Evolutionary conservation across 441 rosid genomes (phyloP).

Genomic region (Breynia disticha): DNA sequence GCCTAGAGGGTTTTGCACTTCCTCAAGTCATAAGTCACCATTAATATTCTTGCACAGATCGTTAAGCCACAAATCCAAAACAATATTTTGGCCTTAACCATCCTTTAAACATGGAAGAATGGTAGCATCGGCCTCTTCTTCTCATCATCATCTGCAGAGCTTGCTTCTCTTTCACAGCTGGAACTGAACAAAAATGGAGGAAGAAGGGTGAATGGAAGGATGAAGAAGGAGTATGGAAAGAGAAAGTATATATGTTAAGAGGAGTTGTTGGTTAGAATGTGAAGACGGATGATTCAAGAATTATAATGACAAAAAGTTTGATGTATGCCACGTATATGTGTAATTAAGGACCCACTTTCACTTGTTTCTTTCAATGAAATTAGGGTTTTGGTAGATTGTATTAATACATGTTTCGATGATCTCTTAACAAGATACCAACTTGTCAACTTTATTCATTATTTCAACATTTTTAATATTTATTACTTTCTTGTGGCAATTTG

Average conservation of each 20-base stretch:
- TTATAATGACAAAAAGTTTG: slow-evolving; percentile 1
- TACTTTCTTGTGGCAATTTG: too few relatives aligned
- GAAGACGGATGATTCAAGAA: slow-evolving; percentile 7
- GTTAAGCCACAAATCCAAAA: slow-evolving; percentile 13
- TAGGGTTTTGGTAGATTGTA: too few relatives aligned
- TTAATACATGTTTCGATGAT: too few relatives aligned
- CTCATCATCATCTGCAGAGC: slow-evolving; percentile 15
- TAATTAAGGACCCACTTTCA: too few relatives aligned
- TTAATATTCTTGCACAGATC: slow-evolving; percentile 1
- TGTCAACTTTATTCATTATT: too few relatives aligned
- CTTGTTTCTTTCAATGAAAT: too few relatives aligned
- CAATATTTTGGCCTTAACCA: background rate
- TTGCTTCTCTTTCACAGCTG: background rate
- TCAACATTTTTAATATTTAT: too few relatives aligned
- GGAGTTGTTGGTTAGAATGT: slow-evolving; percentile 2
- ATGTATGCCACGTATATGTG: too few relatives aligned
- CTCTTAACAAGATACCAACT: too few relatives aligned
- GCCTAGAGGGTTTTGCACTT: slow-evolving; percentile 35
- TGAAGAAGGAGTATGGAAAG: background rate
- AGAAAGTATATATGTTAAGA: background rate
- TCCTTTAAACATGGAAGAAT: slow-evolving; percentile 3
- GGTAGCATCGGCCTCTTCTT: background rate
- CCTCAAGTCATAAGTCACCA: slow-evolving; percentile 26
- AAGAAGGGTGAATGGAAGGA: background rate
- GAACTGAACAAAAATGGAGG: background rate